phyloP scores from a whole-genome alignment of 108 stramenopile species.

The Pseudonitzschia multiseries region DNA sequence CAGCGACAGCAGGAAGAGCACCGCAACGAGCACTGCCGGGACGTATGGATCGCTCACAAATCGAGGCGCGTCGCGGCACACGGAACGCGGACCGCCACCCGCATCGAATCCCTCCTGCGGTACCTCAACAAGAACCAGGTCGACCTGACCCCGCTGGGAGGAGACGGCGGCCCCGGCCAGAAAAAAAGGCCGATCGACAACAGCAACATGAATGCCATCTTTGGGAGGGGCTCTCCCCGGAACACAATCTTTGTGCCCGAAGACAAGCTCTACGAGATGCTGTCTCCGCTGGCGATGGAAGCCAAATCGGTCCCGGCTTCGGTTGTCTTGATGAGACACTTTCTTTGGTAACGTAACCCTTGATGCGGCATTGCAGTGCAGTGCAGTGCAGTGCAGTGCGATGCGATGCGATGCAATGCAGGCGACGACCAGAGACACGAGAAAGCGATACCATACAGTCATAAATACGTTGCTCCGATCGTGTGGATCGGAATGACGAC shows the following conservation, averaged over 20 bases:
- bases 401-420: no score
- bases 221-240: constrained; percentile 48
- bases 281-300: constrained; percentile 7
- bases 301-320: not conserved
- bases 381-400: no score
- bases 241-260: constrained; percentile 43
- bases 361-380: no score
- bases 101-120: constrained; percentile 57
- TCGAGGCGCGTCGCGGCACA: constrained; percentile 1
- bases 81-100: constrained; percentile 38
- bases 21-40: constrained; percentile 52
- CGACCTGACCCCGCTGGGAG: constrained; percentile 49
- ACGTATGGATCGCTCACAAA: constrained; percentile 78
- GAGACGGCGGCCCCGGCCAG: not conserved
- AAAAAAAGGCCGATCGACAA: constrained; percentile 53
- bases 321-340: not conserved
- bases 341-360: not conserved
- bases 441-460: no score
- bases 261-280: constrained; percentile 35
- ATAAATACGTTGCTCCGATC: no score
- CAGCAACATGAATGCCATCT: constrained; percentile 68
- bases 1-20: constrained; percentile 24
- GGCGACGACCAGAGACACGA: no score
- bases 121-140: constrained; percentile 23
- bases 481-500: no score